Percentiles rank a stretch among this genome's conserved stretches.
phyloP scores from a whole-genome alignment of 78 protist species.

The slime mould (Dictyostelium discoideum) region DNA sequence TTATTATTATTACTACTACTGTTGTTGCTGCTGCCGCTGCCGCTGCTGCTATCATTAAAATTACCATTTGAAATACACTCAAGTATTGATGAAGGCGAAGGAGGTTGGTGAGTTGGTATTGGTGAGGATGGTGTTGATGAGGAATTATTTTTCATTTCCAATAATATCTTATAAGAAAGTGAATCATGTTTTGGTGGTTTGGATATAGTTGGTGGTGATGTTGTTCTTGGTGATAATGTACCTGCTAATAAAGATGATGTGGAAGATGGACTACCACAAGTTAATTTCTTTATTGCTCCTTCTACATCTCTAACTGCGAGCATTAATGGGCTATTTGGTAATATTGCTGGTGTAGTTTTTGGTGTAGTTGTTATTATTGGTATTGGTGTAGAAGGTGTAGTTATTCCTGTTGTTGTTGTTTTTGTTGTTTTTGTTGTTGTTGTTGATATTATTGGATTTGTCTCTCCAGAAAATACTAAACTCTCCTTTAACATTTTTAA shows the following conservation, averaged over 20 bases:
- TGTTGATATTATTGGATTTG: background rate
- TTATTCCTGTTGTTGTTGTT: background rate
- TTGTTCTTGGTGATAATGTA: background rate
- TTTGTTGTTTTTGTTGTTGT: background rate
- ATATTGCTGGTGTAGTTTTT: conserved; percentile 21
- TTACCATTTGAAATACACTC: background rate
- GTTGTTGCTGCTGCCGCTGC: too few species aligned
- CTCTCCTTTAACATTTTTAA: background rate
- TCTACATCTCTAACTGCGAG: background rate
- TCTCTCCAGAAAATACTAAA: background rate
- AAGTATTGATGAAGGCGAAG: conserved; percentile 1
- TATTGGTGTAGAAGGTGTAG: background rate
- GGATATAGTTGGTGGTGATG: background rate
- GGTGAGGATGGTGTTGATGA: conserved; percentile 71
- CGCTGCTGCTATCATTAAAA: background rate
- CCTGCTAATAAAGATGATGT: background rate
- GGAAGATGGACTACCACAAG: conserved; percentile 7
- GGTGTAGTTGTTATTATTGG: background rate
- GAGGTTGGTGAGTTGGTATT: conserved; percentile 33
- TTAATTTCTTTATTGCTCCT: background rate
- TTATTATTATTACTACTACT: background rate
- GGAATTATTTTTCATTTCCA: conserved; percentile 47
- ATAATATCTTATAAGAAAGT: conserved; percentile 43
- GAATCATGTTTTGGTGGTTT: conserved; percentile 25
- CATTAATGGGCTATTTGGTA: conserved; percentile 9